These are phyloP conservation scores for Rhexocercosporidium sp. DNA, from an alignment of 2,329 filamentous ascomycete species.

Conservation along the genomic window DNA sequence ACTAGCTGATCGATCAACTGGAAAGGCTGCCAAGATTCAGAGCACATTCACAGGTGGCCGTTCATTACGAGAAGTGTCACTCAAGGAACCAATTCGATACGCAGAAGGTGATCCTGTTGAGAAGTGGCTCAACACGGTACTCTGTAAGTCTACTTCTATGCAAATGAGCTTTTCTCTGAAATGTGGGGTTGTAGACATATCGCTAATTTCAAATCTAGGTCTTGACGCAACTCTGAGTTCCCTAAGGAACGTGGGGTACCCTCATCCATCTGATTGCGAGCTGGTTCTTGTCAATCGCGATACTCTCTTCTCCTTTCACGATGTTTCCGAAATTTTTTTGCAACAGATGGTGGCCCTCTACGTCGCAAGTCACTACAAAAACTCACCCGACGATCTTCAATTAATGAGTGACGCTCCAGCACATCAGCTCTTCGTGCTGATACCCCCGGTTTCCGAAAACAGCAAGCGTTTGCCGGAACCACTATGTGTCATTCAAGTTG, in stretches of 20 bases:
- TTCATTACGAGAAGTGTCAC: constrained; percentile 86
- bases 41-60: constrained; percentile 68
- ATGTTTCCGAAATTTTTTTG: constrained; percentile 94
- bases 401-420: constrained; percentile 97
- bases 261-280: constrained; percentile 90
- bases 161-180: not conserved
- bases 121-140: constrained; percentile 92
- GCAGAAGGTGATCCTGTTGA: constrained; percentile 89
- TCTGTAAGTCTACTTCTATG: constrained; percentile 58
- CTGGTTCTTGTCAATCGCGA: constrained; percentile 94
- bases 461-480: constrained; percentile 86
- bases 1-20: constrained; percentile 79
- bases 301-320: constrained; percentile 97
- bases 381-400: constrained; percentile 96
- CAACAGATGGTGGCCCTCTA: constrained; percentile 99
- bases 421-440: constrained; percentile 93
- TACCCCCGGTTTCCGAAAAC: constrained; percentile 80
- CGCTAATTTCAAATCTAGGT: constrained; percentile 19
- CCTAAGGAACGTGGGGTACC: constrained; percentile 62
- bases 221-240: constrained; percentile 79
- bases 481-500: constrained; percentile 91
- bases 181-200: not conserved
- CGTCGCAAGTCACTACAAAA: constrained; percentile 97
- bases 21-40: constrained; percentile 69
- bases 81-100: constrained; percentile 94